Conservation (phyloP, 176 grass and related monocot species). For the Cymbopogon citratus region DNA sequence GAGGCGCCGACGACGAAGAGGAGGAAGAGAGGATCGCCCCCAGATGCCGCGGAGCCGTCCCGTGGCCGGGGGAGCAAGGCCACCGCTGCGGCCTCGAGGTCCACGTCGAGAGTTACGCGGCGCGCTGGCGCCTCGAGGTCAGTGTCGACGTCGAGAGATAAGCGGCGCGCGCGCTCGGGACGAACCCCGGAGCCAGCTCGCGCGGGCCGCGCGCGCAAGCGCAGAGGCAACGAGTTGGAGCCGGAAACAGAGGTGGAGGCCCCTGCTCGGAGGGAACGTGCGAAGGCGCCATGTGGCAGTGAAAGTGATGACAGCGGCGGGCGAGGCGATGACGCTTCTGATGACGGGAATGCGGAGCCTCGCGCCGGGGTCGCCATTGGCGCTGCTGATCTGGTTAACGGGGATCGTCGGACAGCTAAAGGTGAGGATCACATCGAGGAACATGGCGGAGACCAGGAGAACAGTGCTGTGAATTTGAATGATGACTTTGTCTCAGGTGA, state of each 20-base stretch:
- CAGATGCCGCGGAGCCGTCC: background rate
- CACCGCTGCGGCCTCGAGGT: background rate
- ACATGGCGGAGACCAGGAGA: background rate
- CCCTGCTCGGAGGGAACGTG: background rate
- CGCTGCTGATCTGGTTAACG: background rate
- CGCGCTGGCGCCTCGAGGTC: background rate
- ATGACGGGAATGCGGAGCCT: background rate
- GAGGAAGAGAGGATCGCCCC: slow-evolving; percentile 22
- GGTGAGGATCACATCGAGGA: background rate
- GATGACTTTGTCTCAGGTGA: background rate
- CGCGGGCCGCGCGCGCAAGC: background rate
- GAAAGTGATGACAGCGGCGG: background rate
- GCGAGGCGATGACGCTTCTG: slow-evolving; percentile 12
- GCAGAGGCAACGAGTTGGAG: background rate
- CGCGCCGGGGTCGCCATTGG: background rate
- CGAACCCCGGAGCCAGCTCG: background rate
- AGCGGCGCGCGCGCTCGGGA: background rate
- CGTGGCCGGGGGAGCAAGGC: background rate
- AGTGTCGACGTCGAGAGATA: background rate
- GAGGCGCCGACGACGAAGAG: slow-evolving; percentile 1
- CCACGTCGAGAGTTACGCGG: background rate
- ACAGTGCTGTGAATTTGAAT: background rate
- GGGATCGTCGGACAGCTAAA: background rate
- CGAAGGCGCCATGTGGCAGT: slow-evolving; percentile 7
- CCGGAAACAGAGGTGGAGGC: background rate